Base-by-base conservation (phyloP, 2,329 filamentous ascomycete species). In the Cordyceps fumosorosea region DNA sequence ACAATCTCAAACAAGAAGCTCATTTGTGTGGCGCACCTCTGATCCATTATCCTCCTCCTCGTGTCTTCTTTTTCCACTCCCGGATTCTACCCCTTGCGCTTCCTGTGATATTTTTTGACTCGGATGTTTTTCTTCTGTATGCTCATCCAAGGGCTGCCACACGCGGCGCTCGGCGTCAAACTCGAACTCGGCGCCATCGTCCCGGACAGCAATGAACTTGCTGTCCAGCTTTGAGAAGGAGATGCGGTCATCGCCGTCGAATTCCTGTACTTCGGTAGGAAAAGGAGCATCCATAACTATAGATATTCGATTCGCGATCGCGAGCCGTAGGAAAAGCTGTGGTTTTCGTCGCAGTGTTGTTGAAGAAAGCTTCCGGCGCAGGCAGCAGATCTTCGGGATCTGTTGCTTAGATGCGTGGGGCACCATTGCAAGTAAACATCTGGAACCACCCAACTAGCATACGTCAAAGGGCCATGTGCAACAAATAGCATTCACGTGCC, bases 121-220 rank as follows among this genome's bases (percentile, higher is more conserved):
- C 16, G 11, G 1, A 16, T 5, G 11, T n/a, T 7, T 80, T 82
- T 71, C 63, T 8, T 69, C 67, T 54, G 71, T 65, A 34, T 76
- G 75, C 32, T 81, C 78, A n/a, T 79, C 78, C 16, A 84, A 80
- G 67, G 86, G 88, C 60, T 91, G 81, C 93, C 93, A 97, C 75
- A 85, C 84, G 76, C 85, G 87, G 67, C 87, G 76, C 56, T 80
- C 81, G 56, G 82, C 76, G 74, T 96, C 87, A 77, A 89, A 97
- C 73, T 93, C 89, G 77, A 88, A 96, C 74, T 96, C 93, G 64
- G 86, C 84, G 58, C 91, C 91, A 71, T 95, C 87, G 54, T 92
- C 90, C 62, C 90, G 89, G 65, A 96, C 92, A 8, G 95, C 85
- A 59, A 95, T 84, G 77, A 88, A 93, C 72, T 91, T 93, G 70